Conservation (phyloP, 1,284 basidiomycete species). For the Heterobasidion irregulare region DNA sequence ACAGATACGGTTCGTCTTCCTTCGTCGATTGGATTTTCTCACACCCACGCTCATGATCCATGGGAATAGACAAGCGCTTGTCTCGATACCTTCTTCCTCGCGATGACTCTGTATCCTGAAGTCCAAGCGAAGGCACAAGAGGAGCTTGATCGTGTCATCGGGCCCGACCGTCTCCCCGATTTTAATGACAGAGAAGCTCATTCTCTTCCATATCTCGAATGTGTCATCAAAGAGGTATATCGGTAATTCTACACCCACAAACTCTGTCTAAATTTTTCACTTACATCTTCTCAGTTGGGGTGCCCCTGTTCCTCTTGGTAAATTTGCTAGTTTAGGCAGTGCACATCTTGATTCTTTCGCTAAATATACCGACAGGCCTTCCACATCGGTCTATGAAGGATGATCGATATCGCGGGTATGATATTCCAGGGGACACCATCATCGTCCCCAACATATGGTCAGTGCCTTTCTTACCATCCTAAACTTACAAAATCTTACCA, state of each 20-base stretch:
- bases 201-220: slow-evolving; percentile 25
- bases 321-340: neutral
- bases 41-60: slow-evolving; percentile 1
- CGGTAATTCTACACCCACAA: slow-evolving; percentile 5
- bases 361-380: slow-evolving; percentile 2
- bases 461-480: neutral
- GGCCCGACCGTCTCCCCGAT: slow-evolving; percentile 18
- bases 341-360: neutral
- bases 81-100: slow-evolving; percentile 16
- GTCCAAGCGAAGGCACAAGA: slow-evolving; percentile 22
- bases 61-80: slow-evolving; percentile 9
- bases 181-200: slow-evolving; percentile 17
- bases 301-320: slow-evolving; percentile 12
- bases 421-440: slow-evolving; percentile 11
- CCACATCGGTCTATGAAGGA: slow-evolving; percentile 13
- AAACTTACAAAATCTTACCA: neutral
- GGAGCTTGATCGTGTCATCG: slow-evolving; percentile 26
- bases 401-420: slow-evolving; percentile 11
- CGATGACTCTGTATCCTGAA: slow-evolving; percentile 21
- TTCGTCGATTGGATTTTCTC: neutral
- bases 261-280: neutral
- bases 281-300: slow-evolving; percentile 7
- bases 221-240: slow-evolving; percentile 18
- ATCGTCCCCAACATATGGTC: slow-evolving; percentile 13
- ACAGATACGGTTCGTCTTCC: slow-evolving; percentile 22